Conservation (phyloP, 2,329 filamentous ascomycete genomes). For the Metarhizium album region DNA sequence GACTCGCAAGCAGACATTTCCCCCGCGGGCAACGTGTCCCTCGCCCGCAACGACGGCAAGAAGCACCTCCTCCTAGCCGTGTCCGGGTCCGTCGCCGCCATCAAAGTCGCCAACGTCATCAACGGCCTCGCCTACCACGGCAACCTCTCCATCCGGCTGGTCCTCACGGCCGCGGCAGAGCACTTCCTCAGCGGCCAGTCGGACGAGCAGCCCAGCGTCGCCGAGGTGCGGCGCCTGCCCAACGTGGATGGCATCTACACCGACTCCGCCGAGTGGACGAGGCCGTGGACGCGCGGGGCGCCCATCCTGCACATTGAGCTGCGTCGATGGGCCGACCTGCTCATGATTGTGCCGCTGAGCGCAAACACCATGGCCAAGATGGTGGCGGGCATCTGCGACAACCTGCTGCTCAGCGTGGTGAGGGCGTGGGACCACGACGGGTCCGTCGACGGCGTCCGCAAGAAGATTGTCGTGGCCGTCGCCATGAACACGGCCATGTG, state of each 20-base stretch:
- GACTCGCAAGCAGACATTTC: constrained; percentile 7
- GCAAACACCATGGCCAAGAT: constrained; percentile 86
- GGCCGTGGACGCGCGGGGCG: constrained; percentile 67
- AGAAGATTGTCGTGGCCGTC: constrained; percentile 65
- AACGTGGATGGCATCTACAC: constrained; percentile 73
- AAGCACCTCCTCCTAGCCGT: constrained; percentile 32
- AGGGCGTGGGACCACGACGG: constrained; percentile 81
- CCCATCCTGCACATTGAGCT: constrained; percentile 86
- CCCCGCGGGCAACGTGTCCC: constrained; percentile 22
- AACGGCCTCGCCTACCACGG: constrained; percentile 38
- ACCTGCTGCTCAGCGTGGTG: constrained; percentile 61
- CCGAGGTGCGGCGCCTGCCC: constrained; percentile 45
- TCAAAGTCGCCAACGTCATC: constrained; percentile 66
- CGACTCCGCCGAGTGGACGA: constrained; percentile 77
- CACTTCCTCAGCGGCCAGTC: constrained; percentile 70
- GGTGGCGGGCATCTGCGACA: constrained; percentile 64
- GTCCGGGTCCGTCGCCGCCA: constrained; percentile 63
- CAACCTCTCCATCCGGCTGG: constrained; percentile 68
- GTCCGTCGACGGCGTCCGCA: constrained; percentile 38
- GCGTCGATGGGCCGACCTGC: constrained; percentile 63
- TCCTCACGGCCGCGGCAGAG: constrained; percentile 64
- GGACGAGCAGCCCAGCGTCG: constrained; percentile 62
- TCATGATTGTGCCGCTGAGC: constrained; percentile 70
- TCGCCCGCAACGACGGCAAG: constrained; percentile 27
- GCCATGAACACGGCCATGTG: constrained; percentile 92